Percentiles rank a stretch among this genome's conserved stretches.
phyloP scores from a whole-genome alignment of 2,329 filamentous ascomycete species.

The Cercospora sesami region DNA sequence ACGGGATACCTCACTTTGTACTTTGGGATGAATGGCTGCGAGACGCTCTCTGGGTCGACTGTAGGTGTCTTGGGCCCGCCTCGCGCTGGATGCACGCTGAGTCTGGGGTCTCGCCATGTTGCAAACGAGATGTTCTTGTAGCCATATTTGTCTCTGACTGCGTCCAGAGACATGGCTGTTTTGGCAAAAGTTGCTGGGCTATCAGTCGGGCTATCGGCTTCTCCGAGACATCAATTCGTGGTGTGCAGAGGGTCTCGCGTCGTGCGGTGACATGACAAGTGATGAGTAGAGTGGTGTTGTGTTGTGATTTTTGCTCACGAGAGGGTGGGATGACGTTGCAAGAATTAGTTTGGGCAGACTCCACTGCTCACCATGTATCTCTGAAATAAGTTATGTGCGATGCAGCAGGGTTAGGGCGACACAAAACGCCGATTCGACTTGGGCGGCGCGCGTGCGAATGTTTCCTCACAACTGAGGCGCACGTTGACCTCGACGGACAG shows the following conservation, averaged over 20 bases:
- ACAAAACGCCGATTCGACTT: conserved; percentile 7
- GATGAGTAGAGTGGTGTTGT: background rate
- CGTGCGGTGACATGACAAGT: conserved; percentile 20
- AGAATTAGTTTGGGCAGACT: conserved; percentile 10
- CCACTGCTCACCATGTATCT: background rate
- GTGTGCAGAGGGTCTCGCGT: background rate
- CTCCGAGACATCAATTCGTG: background rate
- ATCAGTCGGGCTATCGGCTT: background rate
- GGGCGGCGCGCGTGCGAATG: background rate
- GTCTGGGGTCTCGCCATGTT: conserved; percentile 32
- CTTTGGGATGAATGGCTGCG: conserved; percentile 26
- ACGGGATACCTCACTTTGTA: conserved; percentile 32
- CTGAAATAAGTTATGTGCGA: background rate
- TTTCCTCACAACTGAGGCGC: conserved; percentile 13
- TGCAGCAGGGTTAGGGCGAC: conserved; percentile 14
- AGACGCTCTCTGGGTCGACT: conserved; percentile 29
- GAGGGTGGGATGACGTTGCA: conserved; percentile 22
- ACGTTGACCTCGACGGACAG: conserved; percentile 9
- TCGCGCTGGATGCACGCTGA: conserved; percentile 31
- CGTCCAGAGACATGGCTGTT: conserved; percentile 22
- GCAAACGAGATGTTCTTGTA: conserved; percentile 31
- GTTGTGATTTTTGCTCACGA: conserved; percentile 16
- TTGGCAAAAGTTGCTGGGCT: background rate
- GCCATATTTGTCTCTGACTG: conserved; percentile 30
- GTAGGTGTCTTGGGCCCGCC: conserved; percentile 29